Evolutionary conservation across 208 protist genomes (phyloP).

Genomic region (Naegleria fowleri): DNA sequence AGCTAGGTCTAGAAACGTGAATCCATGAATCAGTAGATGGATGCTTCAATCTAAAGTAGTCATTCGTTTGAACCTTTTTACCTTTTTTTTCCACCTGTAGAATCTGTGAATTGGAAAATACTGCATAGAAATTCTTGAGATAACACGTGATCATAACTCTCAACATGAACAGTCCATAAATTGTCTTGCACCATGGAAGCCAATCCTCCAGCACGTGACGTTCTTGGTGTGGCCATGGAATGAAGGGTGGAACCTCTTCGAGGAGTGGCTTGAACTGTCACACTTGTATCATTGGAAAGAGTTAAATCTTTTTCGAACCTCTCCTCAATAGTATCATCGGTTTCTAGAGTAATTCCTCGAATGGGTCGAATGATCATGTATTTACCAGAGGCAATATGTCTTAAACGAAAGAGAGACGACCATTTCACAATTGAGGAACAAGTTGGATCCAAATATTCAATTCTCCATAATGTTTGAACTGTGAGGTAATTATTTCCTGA

Average conservation of each 20-base stretch:
- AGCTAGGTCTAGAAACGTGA: neutral
- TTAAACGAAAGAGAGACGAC: neutral
- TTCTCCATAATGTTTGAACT: neutral
- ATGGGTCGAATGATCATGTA: neutral
- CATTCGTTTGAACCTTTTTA: neutral
- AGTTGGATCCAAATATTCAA: neutral
- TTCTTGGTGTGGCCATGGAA: neutral
- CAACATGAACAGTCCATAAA: neutral
- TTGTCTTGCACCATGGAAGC: neutral
- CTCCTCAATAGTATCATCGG: neutral
- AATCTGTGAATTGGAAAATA: neutral
- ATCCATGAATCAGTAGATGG: neutral
- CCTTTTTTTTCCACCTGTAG: neutral
- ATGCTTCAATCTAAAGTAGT: neutral
- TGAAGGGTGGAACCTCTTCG: neutral
- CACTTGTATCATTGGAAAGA: neutral
- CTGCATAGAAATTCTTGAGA: neutral
- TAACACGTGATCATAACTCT: neutral
- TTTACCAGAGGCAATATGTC: neutral
- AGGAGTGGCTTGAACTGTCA: neutral
- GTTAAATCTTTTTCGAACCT: neutral
- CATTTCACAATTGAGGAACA: neutral
- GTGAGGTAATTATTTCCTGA: neutral
- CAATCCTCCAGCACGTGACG: neutral
- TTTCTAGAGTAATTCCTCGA: neutral